Percentiles rank a stretch among this genome's conserved stretches.
Evolutionary conservation across 2,329 filamentous ascomycete species (phyloP).

Genomic region (Alternaria rosae): DNA sequence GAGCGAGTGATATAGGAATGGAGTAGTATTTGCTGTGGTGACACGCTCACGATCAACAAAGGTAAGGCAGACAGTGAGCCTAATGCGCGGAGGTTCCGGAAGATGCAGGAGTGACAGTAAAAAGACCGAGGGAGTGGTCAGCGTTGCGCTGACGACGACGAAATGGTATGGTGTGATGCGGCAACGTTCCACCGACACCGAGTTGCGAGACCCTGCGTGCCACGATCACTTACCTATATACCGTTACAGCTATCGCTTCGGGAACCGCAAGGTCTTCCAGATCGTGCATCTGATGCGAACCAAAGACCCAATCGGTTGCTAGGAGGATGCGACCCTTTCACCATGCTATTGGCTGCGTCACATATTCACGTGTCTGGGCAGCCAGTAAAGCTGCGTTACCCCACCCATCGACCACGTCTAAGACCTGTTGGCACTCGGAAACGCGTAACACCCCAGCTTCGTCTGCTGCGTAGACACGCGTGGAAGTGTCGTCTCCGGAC

Average conservation of each 20-base stretch:
- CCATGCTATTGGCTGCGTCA: conserved; percentile 4
- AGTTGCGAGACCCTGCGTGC: neutral
- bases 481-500: neutral
- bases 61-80: neutral
- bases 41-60: neutral
- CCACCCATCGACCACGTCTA: conserved; percentile 7
- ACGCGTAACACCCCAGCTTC: conserved; percentile 11
- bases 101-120: conserved; percentile 7
- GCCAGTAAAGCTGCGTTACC: conserved; percentile 4
- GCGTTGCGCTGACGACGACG: conserved; percentile 11
- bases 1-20: neutral
- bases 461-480: neutral
- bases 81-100: conserved; percentile 14
- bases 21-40: neutral
- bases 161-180: conserved; percentile 9
- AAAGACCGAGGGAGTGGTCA: conserved; percentile 6
- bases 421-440: conserved; percentile 12
- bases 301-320: conserved; percentile 10
- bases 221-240: conserved; percentile 3
- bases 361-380: conserved; percentile 9
- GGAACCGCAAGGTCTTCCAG: conserved; percentile 8
- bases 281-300: conserved; percentile 7
- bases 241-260: conserved; percentile 1
- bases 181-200: neutral
- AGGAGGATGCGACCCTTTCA: neutral